Percentiles rank a stretch among this genome's conserved stretches.
Evolutionary conservation across 2,329 filamentous ascomycete genomes (phyloP).

Genomic region (Pleomassaria siparia): DNA sequence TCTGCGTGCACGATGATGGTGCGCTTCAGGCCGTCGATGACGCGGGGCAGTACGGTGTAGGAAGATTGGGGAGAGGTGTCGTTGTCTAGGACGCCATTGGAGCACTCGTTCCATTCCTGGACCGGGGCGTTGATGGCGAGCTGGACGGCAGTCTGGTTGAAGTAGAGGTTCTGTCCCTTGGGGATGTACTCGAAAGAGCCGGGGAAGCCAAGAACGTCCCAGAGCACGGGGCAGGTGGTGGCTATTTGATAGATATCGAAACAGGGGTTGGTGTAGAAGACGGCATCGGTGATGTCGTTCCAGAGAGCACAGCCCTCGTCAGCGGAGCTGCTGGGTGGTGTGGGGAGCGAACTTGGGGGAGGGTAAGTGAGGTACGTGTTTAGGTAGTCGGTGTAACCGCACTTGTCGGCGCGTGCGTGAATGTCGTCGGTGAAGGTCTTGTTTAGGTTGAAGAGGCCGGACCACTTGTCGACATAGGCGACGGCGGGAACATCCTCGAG

Average conservation of each 20-base stretch:
- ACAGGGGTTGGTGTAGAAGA: constrained; percentile 68
- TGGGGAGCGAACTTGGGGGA: constrained; percentile 62
- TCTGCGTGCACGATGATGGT: constrained; percentile 74
- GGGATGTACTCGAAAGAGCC: constrained; percentile 66
- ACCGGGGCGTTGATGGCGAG: constrained; percentile 65
- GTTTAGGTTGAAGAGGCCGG: constrained; percentile 64
- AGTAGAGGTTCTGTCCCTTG: constrained; percentile 64
- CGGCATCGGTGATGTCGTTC: constrained; percentile 57
- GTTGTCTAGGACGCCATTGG: constrained; percentile 48
- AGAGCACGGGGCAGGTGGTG: constrained; percentile 69
- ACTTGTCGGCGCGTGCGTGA: constrained; percentile 55
- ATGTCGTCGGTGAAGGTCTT: constrained; percentile 58
- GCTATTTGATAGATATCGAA: constrained; percentile 76
- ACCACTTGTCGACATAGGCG: constrained; percentile 63
- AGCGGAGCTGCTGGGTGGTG: constrained; percentile 47
- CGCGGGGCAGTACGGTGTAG: constrained; percentile 63
- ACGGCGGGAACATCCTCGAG: constrained; percentile 57
- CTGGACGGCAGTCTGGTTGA: constrained; percentile 71
- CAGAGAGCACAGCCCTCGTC: constrained; percentile 61
- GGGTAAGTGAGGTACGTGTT: constrained; percentile 68
- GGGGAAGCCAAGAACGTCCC: constrained; percentile 70
- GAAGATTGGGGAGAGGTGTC: constrained; percentile 59
- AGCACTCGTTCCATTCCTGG: constrained; percentile 61
- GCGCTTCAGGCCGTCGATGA: constrained; percentile 71
- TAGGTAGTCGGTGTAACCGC: constrained; percentile 64